Conservation (phyloP, 257 asterid species). For the Apocynum venetum region DNA sequence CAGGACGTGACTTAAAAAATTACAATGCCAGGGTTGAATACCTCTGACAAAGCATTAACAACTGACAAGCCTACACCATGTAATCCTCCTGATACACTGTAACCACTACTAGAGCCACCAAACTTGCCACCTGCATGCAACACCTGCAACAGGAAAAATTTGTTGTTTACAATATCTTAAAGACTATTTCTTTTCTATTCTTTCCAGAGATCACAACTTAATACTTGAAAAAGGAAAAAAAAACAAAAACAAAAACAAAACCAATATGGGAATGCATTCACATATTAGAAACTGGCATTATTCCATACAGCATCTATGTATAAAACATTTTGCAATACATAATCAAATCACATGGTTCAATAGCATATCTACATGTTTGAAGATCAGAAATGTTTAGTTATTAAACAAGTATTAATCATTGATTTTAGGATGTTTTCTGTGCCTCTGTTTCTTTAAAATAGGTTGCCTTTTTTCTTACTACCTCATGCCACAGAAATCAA, state of each 20-base stretch:
- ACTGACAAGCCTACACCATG: constrained; percentile 99
- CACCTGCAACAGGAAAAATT: constrained; percentile 50
- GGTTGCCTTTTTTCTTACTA: background rate
- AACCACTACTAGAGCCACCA: constrained; percentile 98
- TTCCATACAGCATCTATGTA: background rate
- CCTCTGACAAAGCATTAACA: constrained; percentile 98
- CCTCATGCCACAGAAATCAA: background rate
- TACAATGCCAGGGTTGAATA: constrained; percentile 22
- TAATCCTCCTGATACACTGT: constrained; percentile 94
- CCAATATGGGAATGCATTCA: background rate
- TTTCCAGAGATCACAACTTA: constrained; percentile 5
- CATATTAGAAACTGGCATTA: background rate
- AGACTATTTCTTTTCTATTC: constrained; percentile 13
- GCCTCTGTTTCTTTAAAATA: background rate
- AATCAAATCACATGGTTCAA: background rate
- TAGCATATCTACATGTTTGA: background rate
- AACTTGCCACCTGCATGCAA: constrained; percentile 99
- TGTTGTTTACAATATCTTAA: background rate
- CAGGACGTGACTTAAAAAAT: background rate
- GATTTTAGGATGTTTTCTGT: background rate
- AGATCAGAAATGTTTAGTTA: background rate
- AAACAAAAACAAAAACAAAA: too few relatives aligned
- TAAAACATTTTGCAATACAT: background rate
- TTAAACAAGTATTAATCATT: background rate
- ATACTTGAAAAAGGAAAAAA: background rate